These are phyloP conservation scores for Colletotrichum higginsianum DNA, from an alignment of 2,329 filamentous ascomycete genomes.

Conservation along the genomic window DNA sequence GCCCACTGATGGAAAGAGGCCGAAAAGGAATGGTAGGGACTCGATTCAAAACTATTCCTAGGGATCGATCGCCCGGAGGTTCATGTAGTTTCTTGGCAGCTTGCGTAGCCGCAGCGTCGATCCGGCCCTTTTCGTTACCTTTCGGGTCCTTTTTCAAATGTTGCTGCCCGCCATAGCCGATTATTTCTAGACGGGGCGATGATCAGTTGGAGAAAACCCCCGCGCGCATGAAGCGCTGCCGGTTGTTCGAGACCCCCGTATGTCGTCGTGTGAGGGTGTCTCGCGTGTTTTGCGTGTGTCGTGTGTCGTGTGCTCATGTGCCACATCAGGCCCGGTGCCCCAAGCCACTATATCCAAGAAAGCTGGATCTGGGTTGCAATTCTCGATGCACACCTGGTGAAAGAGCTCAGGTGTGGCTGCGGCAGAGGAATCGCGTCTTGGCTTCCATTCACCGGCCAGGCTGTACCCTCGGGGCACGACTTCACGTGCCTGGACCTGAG, in stretches of 20 bases:
- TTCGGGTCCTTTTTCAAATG: neutral
- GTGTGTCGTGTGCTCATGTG: constrained; percentile 38
- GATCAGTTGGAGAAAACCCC: constrained; percentile 36
- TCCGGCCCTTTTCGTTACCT: constrained; percentile 9
- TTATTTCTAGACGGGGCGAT: neutral
- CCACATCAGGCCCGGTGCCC: constrained; percentile 22
- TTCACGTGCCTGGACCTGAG: constrained; percentile 11
- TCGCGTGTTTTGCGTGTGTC: constrained; percentile 30
- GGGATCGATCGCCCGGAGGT: constrained; percentile 27
- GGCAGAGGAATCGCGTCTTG: neutral
- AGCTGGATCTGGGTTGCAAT: constrained; percentile 16
- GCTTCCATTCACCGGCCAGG: neutral
- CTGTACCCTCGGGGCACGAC: neutral
- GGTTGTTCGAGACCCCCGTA: neutral
- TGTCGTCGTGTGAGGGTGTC: constrained; percentile 28
- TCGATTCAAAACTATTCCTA: constrained; percentile 2
- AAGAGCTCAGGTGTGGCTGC: constrained; percentile 8
- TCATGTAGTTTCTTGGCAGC: constrained; percentile 18
- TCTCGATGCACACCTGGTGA: neutral
- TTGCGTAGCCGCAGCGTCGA: constrained; percentile 32
- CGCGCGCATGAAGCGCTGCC: constrained; percentile 3
- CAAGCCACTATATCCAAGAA: constrained; percentile 28
- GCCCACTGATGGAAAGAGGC: neutral
- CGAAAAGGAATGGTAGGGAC: neutral
- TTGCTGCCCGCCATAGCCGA: neutral